Conservation (phyloP, 2,329 filamentous ascomycete species). For the Cercospora nicotianae region DNA sequence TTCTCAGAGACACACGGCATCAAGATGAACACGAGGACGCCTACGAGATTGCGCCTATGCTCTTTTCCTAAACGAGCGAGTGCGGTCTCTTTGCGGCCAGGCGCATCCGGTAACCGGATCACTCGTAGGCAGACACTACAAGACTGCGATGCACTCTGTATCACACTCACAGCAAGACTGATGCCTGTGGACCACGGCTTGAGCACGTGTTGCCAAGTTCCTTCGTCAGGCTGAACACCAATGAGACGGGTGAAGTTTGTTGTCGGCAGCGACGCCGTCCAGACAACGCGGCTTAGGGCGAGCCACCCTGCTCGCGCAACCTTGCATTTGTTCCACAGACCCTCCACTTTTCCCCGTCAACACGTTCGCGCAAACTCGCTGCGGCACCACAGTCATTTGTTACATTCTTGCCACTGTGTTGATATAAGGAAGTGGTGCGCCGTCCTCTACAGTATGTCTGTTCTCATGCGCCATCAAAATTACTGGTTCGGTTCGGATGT, state of each 20-base stretch:
- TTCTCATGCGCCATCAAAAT: neutral
- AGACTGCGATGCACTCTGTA: neutral
- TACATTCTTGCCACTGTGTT: neutral
- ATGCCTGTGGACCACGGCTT: neutral
- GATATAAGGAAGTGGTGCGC: neutral
- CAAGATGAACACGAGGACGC: neutral
- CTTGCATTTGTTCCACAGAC: slow-evolving; percentile 2
- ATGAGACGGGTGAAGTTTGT: neutral
- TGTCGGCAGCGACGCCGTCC: neutral
- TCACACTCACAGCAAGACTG: neutral
- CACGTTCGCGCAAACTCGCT: slow-evolving; percentile 3
- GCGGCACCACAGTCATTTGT: neutral
- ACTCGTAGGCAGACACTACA: neutral
- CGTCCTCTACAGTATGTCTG: slow-evolving; percentile 6
- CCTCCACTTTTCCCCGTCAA: neutral
- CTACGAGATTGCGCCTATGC: too few relatives aligned
- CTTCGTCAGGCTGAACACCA: neutral
- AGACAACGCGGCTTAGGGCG: slow-evolving; percentile 6
- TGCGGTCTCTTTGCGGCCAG: neutral
- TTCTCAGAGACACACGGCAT: neutral
- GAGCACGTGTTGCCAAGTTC: slow-evolving; percentile 1
- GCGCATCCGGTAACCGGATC: neutral
- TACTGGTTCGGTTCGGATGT: neutral
- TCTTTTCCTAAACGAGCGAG: neutral
- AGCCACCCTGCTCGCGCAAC: slow-evolving; percentile 1